Base-by-base conservation (phyloP, 495 filamentous ascomycete genomes). In the Letharia columbiana region DNA sequence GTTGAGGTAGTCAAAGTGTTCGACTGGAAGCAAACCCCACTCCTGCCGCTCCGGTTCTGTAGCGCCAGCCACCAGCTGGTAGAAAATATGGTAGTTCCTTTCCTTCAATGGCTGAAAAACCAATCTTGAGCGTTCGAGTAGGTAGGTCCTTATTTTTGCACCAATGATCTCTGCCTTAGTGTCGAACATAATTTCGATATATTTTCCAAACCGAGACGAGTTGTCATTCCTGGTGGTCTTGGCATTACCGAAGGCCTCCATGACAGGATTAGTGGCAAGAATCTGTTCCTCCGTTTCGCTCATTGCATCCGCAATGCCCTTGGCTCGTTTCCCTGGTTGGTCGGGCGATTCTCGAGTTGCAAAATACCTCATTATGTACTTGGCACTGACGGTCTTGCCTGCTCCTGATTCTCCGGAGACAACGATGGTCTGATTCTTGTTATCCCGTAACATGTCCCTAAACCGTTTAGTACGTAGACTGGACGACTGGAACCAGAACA, bases 341-440 rank as follows among this genome's bases (percentile, higher is more conserved):
- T 94, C 92, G 54, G 95, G 91, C 3, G 93, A 89, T 79, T 98
- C 92, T 79, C 96, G 85, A 44, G 95, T 99, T 66, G 94, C 95
- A 77, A 99, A 99, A 79, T 99, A 99, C 72, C 94, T 83, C 94
- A 99, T 99, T 73, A 99, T 98, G 75, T 99, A 99, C 76, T 99
- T 99, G 49, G 94, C 94, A 76, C 95, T 98, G 73, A 99, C 94
- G 0, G 94, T 99, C 77, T 99, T 99, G 64, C 94, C 94, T 65
- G 94, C 94, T 80, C 94, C 94, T 58, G 94, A 99, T 77, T 99
- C 94, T 72, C 94, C 94, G 23, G 95, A 98, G 8, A 99, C 94
- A 62, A 99, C 94, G 63, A 99, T 93, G 44, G 94, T 99, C 78
- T 99, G 94, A 76, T 99, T 99, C 74, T 91, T 92, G 59, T 83